Evolutionary conservation across 768 basidiomycete species (phyloP).

Genomic region (Suillus paluster): DNA sequence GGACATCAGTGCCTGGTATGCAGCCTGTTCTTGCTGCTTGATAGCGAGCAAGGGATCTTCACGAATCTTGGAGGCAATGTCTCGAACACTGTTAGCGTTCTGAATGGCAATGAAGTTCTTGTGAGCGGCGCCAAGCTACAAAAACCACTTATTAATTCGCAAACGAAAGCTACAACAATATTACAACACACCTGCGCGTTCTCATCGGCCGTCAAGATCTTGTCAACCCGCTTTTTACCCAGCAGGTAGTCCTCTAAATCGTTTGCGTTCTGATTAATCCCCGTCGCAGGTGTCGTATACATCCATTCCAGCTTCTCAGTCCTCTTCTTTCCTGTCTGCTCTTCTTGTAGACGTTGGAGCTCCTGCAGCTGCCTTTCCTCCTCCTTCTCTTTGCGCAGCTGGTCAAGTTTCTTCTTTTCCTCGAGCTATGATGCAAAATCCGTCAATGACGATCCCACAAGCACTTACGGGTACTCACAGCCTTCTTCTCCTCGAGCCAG

Average conservation of each 20-base stretch:
- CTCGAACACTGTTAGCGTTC: conserved; percentile 89
- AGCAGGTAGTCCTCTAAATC: conserved; percentile 96
- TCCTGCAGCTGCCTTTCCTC: conserved; percentile 97
- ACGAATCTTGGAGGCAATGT: conserved; percentile 90
- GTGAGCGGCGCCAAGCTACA: conserved; percentile 80
- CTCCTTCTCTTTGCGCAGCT: conserved; percentile 96
- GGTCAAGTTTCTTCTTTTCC: conserved; percentile 97
- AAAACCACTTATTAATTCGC: conserved; percentile 9
- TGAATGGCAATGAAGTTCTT: conserved; percentile 95
- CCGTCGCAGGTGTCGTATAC: conserved; percentile 97
- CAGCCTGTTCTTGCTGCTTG: conserved; percentile 96
- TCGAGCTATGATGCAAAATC: conserved; percentile 66
- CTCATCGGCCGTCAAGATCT: conserved; percentile 90
- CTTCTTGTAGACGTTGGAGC: conserved; percentile 93
- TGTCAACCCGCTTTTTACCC: conserved; percentile 97
- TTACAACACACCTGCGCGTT: conserved; percentile 72
- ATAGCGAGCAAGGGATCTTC: conserved; percentile 98
- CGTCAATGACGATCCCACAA: conserved; percentile 14
- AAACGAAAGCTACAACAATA: conserved; percentile 3
- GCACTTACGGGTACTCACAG: conserved; percentile 54
- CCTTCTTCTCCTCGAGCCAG: conserved; percentile 98
- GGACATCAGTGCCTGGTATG: conserved; percentile 82
- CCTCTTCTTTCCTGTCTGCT: conserved; percentile 92
- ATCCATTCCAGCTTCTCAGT: conserved; percentile 98
- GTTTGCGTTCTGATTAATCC: conserved; percentile 83